Conservation (phyloP, 768 basidiomycete genomes). For the Mycena filopes region DNA sequence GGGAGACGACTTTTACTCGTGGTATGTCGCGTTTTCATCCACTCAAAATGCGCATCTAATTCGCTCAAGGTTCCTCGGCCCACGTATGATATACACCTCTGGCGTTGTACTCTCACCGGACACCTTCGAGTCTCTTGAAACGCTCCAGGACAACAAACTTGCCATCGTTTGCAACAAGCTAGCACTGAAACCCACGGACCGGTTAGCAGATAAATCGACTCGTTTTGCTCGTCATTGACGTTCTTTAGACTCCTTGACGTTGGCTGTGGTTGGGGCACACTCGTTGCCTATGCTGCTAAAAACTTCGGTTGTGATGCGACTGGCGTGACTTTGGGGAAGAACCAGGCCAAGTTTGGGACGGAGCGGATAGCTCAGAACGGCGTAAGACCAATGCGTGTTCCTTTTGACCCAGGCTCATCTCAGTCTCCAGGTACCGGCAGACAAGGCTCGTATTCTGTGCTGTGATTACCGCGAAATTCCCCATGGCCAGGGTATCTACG, state of each 20-base stretch:
- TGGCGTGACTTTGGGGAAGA: conserved; percentile 91
- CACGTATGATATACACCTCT: conserved; percentile 97
- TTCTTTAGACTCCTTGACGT: conserved; percentile 74
- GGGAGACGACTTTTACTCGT: conserved; percentile 96
- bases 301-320: conserved; percentile 98
- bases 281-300: conserved; percentile 94
- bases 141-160: conserved; percentile 98
- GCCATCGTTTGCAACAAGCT: conserved; percentile 95
- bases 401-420: conserved; percentile 5
- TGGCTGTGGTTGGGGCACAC: conserved; percentile 97
- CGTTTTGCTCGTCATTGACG: conserved; percentile 3
- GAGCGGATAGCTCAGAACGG: conserved; percentile 87
- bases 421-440: conserved; percentile 53
- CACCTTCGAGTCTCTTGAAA: conserved; percentile 84
- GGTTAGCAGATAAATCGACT: conserved; percentile 41
- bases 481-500: conserved; percentile 75
- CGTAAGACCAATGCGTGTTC: conserved; percentile 43
- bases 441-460: conserved; percentile 91
- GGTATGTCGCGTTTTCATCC: conserved; percentile 55
- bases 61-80: conserved; percentile 82
- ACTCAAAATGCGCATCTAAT: neutral
- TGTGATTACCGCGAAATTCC: conserved; percentile 94
- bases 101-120: conserved; percentile 83
- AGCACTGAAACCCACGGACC: conserved; percentile 86
- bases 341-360: conserved; percentile 94